A percentile compares a stretch with the other conserved stretches of the same genome.
phyloP scores from a whole-genome alignment of 441 rosid genomes.

The Gossypium trilobum region DNA sequence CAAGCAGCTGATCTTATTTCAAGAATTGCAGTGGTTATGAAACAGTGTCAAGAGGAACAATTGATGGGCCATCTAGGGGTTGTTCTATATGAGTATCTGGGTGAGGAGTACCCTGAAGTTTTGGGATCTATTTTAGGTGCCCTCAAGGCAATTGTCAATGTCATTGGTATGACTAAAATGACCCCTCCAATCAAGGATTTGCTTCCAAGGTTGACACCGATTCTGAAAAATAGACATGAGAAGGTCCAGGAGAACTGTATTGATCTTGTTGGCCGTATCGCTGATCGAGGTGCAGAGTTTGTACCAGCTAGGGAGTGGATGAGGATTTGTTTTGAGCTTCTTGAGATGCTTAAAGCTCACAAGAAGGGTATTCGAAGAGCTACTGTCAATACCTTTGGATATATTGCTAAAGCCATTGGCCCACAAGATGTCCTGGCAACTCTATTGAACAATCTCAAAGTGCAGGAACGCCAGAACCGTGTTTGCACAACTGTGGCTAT shows the following conservation, averaged over 20 bases:
- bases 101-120: conserved; percentile 97
- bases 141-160: conserved; percentile 94
- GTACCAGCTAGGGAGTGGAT: conserved; percentile 14
- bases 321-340: conserved; percentile 81
- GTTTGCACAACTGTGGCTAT: conserved; percentile 96
- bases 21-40: conserved; percentile 91
- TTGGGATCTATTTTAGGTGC: conserved; percentile 95
- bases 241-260: conserved; percentile 77
- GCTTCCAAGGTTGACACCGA: conserved; percentile 92
- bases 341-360: conserved; percentile 98
- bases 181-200: conserved; percentile 96
- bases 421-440: conserved; percentile 98
- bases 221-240: conserved; percentile 94
- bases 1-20: conserved; percentile 97
- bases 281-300: conserved; percentile 13
- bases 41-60: conserved; percentile 93
- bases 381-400: conserved; percentile 89
- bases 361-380: conserved; percentile 96
- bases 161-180: conserved; percentile 97
- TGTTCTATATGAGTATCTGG: conserved; percentile 84
- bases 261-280: conserved; percentile 6
- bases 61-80: conserved; percentile 98
- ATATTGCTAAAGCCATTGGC: conserved; percentile 95
- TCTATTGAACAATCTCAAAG: conserved; percentile 88
- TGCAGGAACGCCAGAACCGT: conserved; percentile 96